Evolutionary conservation across 331 rosid genomes (phyloP), one percentile per base, ranked within the genome.

Genomic region (Acacia concinna): DNA sequence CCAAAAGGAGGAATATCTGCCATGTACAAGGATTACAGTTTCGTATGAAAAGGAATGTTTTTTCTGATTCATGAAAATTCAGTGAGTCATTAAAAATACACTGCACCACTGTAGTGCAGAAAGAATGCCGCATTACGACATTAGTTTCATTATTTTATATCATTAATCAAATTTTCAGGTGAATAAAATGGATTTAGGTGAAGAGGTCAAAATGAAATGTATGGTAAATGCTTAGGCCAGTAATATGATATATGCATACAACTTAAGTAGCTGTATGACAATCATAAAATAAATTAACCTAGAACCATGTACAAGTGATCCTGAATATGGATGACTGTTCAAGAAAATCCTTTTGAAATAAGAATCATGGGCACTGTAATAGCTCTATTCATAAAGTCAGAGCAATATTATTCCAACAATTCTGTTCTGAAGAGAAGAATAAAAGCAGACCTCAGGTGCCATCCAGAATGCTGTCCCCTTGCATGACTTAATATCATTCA

Each of bases 401-500:
- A n/a, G 35, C 21, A 27, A 18, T 49, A 74, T 23, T 46, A 67
- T 49, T 54, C 41, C 49, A 47, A 49, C 47, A 67, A 77, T 80
- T 72, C 28, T 32, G 1, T 66, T 79, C 62, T 49, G 49, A 68
- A 81, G 17, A 63, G 46, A 79, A 82, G 81, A 47, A 70, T 65
- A 59, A 76, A 81, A 77, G 71, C 90, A 88, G 78, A 93, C 97
- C 97, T 93, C 97, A 27, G 97, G 97, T 17, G 97, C 94, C 97
- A 91, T 93, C 97, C 97, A 93, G 84, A 76, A 88, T 83, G 94
- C 89, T 76, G 97, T 91, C 28, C 97, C 97, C 83, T 81, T 84
- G 87, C 84, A 81, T 43, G 97, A 93, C 83, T 87, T 87, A 47
- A 93, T 86, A 62, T 91, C 97, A 64, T 93, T 93, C 78, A 93